Conservation (phyloP, 208 protist species). For the Sergeia podlipaevii region DNA sequence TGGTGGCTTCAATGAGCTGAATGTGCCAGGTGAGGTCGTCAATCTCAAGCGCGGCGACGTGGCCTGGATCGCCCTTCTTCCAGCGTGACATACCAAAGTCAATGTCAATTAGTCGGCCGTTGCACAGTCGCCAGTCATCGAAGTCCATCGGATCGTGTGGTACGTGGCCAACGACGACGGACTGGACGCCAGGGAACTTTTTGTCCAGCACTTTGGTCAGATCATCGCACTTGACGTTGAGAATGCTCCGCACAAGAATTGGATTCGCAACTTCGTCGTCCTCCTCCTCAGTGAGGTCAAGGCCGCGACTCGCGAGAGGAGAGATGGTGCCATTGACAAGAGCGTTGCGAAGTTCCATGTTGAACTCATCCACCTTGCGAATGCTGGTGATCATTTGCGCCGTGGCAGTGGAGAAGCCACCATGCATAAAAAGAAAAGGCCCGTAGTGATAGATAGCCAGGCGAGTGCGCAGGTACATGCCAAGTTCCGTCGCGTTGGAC, state of each 20-base stretch:
- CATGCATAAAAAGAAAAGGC: conserved; percentile 90
- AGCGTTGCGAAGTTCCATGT: conserved; percentile 50
- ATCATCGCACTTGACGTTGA: conserved; percentile 78
- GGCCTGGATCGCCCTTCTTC: conserved; percentile 85
- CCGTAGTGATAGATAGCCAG: conserved; percentile 74
- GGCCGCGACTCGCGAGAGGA: conserved; percentile 42
- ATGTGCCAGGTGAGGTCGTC: conserved; percentile 69
- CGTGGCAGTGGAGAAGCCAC: conserved; percentile 80
- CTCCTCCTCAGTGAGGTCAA: conserved; percentile 67
- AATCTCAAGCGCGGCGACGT: conserved; percentile 84
- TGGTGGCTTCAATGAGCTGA: conserved; percentile 64
- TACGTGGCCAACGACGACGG: conserved; percentile 88
- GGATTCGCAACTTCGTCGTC: conserved; percentile 69
- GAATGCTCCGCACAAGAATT: conserved; percentile 80
- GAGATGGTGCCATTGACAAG: conserved; percentile 66
- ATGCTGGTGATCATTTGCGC: conserved; percentile 69
- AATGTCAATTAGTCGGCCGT: conserved; percentile 72
- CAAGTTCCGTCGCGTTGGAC: conserved; percentile 65
- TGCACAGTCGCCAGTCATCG: conserved; percentile 73
- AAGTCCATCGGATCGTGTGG: conserved; percentile 80
- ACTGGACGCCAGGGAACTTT: conserved; percentile 72
- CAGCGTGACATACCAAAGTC: conserved; percentile 89
- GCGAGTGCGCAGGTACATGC: conserved; percentile 71
- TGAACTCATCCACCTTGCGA: conserved; percentile 76
- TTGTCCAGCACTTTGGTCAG: conserved; percentile 60